Conservation (phyloP, 768 basidiomycete genomes). For the Lanmaoa rubissima region DNA sequence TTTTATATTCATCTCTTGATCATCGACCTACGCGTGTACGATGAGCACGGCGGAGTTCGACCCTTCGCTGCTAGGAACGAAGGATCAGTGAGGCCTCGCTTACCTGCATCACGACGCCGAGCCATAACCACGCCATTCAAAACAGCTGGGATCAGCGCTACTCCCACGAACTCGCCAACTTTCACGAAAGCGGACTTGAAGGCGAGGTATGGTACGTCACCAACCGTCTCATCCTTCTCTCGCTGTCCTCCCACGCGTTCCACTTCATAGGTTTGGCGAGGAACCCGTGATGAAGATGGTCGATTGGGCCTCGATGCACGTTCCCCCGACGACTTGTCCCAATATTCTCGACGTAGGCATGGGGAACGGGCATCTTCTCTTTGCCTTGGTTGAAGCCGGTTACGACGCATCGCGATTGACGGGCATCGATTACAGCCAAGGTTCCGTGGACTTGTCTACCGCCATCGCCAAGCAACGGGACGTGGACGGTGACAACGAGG, state of each 20-base stretch:
- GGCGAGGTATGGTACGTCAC: slow-evolving; percentile 75
- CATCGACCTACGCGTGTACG: neutral
- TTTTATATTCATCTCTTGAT: neutral
- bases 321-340: slow-evolving; percentile 47
- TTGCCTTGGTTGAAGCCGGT: slow-evolving; percentile 66
- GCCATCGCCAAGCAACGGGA: slow-evolving; percentile 50
- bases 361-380: slow-evolving; percentile 76
- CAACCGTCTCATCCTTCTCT: neutral
- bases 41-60: slow-evolving; percentile 48
- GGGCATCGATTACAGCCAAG: slow-evolving; percentile 78
- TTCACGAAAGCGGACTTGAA: slow-evolving; percentile 76
- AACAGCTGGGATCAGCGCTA: slow-evolving; percentile 79
- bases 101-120: neutral
- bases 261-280: slow-evolving; percentile 66
- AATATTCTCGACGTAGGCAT: slow-evolving; percentile 73
- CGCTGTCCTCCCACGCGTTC: neutral
- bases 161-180: slow-evolving; percentile 65
- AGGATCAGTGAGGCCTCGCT: slow-evolving; percentile 60
- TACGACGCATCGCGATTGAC: slow-evolving; percentile 51
- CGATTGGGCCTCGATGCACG: slow-evolving; percentile 59
- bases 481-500: neutral
- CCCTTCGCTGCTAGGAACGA: slow-evolving; percentile 77
- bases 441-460: slow-evolving; percentile 62
- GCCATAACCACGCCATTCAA: neutral
- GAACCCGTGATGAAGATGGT: slow-evolving; percentile 80